Conservation (phyloP, 2,329 filamentous ascomycete genomes). For the Cytospora piceicola region DNA sequence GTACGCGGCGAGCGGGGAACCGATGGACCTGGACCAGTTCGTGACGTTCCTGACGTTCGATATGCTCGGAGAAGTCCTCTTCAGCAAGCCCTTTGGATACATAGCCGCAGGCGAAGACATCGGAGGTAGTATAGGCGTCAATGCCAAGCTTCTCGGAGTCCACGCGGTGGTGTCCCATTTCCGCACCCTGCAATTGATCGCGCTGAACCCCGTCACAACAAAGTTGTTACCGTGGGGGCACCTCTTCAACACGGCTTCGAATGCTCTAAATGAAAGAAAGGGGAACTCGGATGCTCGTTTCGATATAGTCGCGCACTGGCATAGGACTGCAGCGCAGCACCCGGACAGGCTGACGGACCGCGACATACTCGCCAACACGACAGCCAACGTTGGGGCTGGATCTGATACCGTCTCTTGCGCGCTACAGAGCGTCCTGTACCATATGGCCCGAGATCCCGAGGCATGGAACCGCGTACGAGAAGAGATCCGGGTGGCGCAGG, state of each 20-base stretch:
- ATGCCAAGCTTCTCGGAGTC: constrained; percentile 30
- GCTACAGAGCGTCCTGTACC: constrained; percentile 36
- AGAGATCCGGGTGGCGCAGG: constrained; percentile 34
- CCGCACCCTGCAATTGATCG: constrained; percentile 34
- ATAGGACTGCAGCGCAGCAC: constrained; percentile 30
- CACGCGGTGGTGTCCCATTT: constrained; percentile 36
- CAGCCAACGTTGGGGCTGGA: constrained; percentile 33
- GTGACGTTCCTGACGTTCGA: constrained; percentile 39
- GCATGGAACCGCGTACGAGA: constrained; percentile 29
- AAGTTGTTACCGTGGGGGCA: constrained; percentile 38
- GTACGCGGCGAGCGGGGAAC: constrained; percentile 25
- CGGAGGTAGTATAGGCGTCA: constrained; percentile 38
- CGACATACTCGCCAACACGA: constrained; percentile 33
- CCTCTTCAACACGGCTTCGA: constrained; percentile 35
- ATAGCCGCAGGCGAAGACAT: constrained; percentile 40
- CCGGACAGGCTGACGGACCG: constrained; percentile 33
- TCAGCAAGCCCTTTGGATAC: constrained; percentile 40
- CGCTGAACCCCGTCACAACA: constrained; percentile 39
- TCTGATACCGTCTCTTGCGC: constrained; percentile 35
- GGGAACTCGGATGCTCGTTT: constrained; percentile 35
- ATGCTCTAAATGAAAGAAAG: constrained; percentile 33
- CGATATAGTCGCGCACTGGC: constrained; percentile 38
- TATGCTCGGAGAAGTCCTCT: constrained; percentile 40
- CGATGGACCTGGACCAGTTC: constrained; percentile 33
- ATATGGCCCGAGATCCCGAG: constrained; percentile 33